These are phyloP conservation scores for Setaria italica DNA, from an alignment of 202 grass and related monocot species.

Conservation along the genomic window DNA sequence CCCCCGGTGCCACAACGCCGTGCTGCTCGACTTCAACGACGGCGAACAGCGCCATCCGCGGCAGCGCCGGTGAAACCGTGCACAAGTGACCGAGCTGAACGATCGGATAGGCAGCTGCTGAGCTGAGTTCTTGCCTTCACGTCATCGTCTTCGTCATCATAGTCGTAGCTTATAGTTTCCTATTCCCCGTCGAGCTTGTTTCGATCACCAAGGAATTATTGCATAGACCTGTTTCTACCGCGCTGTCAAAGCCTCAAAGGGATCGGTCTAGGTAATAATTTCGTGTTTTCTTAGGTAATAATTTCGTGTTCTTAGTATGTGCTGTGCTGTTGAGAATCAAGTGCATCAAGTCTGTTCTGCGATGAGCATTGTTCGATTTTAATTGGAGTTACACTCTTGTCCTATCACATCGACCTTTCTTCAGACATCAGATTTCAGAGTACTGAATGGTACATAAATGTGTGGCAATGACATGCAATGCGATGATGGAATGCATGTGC, in stretches of 20 bases:
- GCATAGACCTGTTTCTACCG: slow-evolving; percentile 58
- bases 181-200: slow-evolving; percentile 27
- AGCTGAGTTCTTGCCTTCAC: slow-evolving; percentile 21
- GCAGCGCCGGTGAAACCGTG: slow-evolving; percentile 45
- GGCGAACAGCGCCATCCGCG: slow-evolving; percentile 52
- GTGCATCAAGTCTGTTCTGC: slow-evolving; percentile 23
- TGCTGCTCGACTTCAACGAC: slow-evolving; percentile 85
- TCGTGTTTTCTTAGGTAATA: slow-evolving; percentile 51
- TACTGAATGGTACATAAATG: not conserved
- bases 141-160: not conserved
- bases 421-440: not conserved
- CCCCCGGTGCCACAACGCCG: slow-evolving; percentile 79
- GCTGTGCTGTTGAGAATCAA: slow-evolving; percentile 29
- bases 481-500: slow-evolving; percentile 17
- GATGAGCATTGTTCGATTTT: slow-evolving; percentile 30
- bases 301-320: slow-evolving; percentile 41
- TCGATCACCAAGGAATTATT: slow-evolving; percentile 50
- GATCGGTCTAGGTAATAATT: slow-evolving; percentile 67
- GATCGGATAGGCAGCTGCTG: slow-evolving; percentile 5
- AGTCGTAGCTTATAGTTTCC: slow-evolving; percentile 26
- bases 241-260: slow-evolving; percentile 23
- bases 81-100: not conserved
- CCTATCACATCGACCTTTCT: slow-evolving; percentile 14
- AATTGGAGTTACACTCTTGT: slow-evolving; percentile 39
- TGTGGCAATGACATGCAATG: not conserved